Percentiles rank a stretch among this genome's conserved stretches.
Evolutionary conservation across 208 protist genomes (phyloP).

Genomic region (Jaenimonas drosophilae): DNA sequence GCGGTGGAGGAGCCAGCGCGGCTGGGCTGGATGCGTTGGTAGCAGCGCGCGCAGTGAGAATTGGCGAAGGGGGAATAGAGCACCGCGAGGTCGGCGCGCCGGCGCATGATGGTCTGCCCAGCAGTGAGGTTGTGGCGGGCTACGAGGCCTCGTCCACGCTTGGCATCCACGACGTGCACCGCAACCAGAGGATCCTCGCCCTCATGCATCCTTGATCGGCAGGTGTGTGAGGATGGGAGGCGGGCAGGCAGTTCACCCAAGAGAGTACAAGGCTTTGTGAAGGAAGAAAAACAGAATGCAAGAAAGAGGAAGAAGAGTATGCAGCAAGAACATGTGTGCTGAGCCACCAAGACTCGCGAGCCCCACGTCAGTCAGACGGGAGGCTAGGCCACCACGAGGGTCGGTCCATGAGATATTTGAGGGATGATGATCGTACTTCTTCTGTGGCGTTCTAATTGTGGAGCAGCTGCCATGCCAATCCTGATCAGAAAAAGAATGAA

Average conservation of each 20-base stretch:
- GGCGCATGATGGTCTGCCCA: slow-evolving; percentile 22
- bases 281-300: slow-evolving; percentile 3
- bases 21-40: slow-evolving; percentile 2
- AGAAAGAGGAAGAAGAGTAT: neutral
- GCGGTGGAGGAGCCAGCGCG: neutral
- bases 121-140: slow-evolving; percentile 19
- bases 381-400: too few species aligned
- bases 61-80: slow-evolving; percentile 58
- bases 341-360: neutral
- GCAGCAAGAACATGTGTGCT: neutral
- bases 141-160: slow-evolving; percentile 53
- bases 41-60: slow-evolving; percentile 48
- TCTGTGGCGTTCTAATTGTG: too few species aligned
- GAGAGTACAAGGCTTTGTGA: neutral
- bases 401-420: too few species aligned
- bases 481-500: too few species aligned
- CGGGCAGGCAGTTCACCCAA: too few species aligned
- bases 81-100: slow-evolving; percentile 44
- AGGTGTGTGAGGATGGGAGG: too few species aligned
- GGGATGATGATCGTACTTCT: too few species aligned
- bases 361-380: too few species aligned
- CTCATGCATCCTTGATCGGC: neutral
- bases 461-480: too few species aligned
- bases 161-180: slow-evolving; percentile 10
- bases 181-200: slow-evolving; percentile 1